Percentiles rank a stretch among this genome's conserved stretches.
These are phyloP conservation scores for Boletus rufocinnamomeus DNA, from an alignment of 768 basidiomycete genomes.

Conservation along the genomic window DNA sequence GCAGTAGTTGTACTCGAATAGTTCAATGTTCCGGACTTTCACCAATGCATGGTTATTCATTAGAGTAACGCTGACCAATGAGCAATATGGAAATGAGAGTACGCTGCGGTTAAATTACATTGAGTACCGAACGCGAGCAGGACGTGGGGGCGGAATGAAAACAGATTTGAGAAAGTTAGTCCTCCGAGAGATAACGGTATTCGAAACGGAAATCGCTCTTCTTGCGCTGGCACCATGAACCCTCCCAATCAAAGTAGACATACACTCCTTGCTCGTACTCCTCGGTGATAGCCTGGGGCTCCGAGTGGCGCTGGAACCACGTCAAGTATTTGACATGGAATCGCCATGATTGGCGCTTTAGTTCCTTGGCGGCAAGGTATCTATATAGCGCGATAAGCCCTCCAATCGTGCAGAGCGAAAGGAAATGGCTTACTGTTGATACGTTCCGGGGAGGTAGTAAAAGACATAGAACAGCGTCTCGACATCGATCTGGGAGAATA, in stretches of 20 bases:
- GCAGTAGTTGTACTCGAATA: conserved; percentile 86
- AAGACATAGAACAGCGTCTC: conserved; percentile 99
- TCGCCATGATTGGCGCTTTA: conserved; percentile 97
- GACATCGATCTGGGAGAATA: conserved; percentile 91
- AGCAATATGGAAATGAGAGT: conserved; percentile 21
- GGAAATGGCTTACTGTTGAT: conserved; percentile 72
- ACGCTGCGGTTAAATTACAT: conserved; percentile 31
- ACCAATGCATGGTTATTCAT: conserved; percentile 19
- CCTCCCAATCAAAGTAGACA: conserved; percentile 99
- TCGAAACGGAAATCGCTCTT: conserved; percentile 98
- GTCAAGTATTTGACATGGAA: conserved; percentile 99
- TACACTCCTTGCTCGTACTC: conserved; percentile 99
- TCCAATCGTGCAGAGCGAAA: neutral
- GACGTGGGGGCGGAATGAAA: conserved; percentile 6
- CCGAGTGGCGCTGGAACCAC: conserved; percentile 99
- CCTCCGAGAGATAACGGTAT: conserved; percentile 93
- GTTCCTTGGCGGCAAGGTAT: conserved; percentile 93
- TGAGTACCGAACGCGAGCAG: conserved; percentile 19
- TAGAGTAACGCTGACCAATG: conserved; percentile 15
- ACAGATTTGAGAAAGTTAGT: conserved; percentile 33
- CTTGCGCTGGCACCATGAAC: conserved; percentile 97
- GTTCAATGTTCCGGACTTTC: conserved; percentile 22
- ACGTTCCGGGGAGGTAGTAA: conserved; percentile 96
- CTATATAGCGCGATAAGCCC: conserved; percentile 40
- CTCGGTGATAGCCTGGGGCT: conserved; percentile 97